A percentile compares a stretch with the other conserved stretches of the same genome.
These are phyloP conservation scores for Stropharia rugosoannulata DNA, from an alignment of 768 basidiomycete genomes.

Conservation along the genomic window DNA sequence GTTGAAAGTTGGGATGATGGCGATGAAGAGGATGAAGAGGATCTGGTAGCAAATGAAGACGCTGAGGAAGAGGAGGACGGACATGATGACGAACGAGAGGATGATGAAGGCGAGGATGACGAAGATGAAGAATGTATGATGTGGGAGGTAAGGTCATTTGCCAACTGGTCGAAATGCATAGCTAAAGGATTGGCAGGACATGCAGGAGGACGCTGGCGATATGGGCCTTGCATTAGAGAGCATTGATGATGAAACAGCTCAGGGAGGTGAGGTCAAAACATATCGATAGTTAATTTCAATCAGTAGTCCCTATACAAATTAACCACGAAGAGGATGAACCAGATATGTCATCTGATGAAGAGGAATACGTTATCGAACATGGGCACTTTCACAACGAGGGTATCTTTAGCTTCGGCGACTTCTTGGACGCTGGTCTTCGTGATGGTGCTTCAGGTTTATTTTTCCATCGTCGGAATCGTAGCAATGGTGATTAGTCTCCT, in stretches of 20 bases:
- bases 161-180: not conserved
- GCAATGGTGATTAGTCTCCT: constrained; percentile 34
- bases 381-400: constrained; percentile 41
- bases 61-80: constrained; percentile 55
- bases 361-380: constrained; percentile 50
- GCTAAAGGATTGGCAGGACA: constrained; percentile 37
- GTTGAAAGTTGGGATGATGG: constrained; percentile 66
- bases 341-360: constrained; percentile 64
- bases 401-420: constrained; percentile 56
- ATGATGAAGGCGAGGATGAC: constrained; percentile 21
- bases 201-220: constrained; percentile 45
- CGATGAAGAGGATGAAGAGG: constrained; percentile 73
- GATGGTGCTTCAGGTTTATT: constrained; percentile 44
- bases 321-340: constrained; percentile 64
- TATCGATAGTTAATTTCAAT: constrained; percentile 5
- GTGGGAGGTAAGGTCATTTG: constrained; percentile 31
- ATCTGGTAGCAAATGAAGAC: constrained; percentile 49
- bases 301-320: constrained; percentile 47
- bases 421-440: constrained; percentile 43
- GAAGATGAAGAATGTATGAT: constrained; percentile 29
- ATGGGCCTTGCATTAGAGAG: constrained; percentile 47
- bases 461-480: constrained; percentile 55
- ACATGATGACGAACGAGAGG: constrained; percentile 38
- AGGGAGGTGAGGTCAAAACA: constrained; percentile 39
- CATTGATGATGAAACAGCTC: constrained; percentile 62